Conservation (phyloP, 2,329 filamentous ascomycete genomes). For the Fusarium mexicanum region DNA sequence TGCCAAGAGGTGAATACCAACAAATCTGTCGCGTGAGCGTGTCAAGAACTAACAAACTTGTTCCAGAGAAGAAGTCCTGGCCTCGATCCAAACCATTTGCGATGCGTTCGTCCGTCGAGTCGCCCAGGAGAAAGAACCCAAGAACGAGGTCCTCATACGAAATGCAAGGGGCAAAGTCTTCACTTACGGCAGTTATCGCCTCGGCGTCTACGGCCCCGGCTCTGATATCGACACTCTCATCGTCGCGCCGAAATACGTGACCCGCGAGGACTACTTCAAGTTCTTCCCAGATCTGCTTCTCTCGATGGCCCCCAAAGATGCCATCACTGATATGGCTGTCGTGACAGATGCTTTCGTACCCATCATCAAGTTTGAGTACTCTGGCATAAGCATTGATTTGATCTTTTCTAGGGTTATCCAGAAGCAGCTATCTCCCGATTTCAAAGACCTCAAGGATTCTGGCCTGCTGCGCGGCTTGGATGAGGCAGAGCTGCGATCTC, state of each 20-base stretch:
- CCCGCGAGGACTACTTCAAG: constrained; percentile 90
- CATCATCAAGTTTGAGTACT: constrained; percentile 96
- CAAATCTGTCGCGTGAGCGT: background rate
- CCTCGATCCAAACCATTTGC: constrained; percentile 80
- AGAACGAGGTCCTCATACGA: constrained; percentile 81
- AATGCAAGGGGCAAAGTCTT: constrained; percentile 92
- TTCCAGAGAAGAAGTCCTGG: constrained; percentile 66
- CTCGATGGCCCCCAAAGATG: constrained; percentile 77
- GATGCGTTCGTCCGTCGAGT: constrained; percentile 89
- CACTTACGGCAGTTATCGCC: constrained; percentile 93
- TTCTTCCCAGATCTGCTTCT: constrained; percentile 84
- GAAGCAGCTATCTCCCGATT: constrained; percentile 72
- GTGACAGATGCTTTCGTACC: constrained; percentile 94
- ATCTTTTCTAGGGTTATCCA: constrained; percentile 83
- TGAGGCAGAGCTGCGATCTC: constrained; percentile 84
- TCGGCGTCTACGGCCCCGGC: constrained; percentile 93
- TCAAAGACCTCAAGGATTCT: constrained; percentile 81
- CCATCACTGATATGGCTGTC: constrained; percentile 84
- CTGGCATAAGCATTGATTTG: constrained; percentile 91
- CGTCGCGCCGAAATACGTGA: constrained; percentile 88
- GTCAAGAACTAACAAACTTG: constrained; percentile 10
- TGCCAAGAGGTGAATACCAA: constrained; percentile 72
- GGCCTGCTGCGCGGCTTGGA: constrained; percentile 85
- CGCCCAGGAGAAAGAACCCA: constrained; percentile 73
- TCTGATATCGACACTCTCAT: constrained; percentile 98